Conservation (phyloP, 148 eudicot species). For the Fallopia convolvulus region DNA sequence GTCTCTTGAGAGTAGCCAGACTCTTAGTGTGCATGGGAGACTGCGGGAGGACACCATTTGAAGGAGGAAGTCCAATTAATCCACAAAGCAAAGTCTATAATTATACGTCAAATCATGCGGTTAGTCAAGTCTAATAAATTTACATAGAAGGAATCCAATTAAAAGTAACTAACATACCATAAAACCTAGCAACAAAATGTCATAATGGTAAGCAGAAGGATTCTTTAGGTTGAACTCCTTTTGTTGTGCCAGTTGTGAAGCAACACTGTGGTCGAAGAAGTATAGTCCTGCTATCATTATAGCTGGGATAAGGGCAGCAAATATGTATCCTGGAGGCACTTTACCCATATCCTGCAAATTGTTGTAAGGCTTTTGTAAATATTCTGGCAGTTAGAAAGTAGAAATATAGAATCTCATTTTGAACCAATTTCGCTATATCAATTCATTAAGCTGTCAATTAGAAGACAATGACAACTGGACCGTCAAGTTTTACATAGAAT, state of each 20-base stretch:
- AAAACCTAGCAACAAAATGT: slow-evolving; percentile 69
- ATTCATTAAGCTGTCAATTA: not conserved
- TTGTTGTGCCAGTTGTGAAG: slow-evolving; percentile 91
- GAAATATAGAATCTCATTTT: not conserved
- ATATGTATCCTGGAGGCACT: slow-evolving; percentile 54
- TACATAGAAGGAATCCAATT: not conserved
- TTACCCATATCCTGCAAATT: slow-evolving; percentile 65
- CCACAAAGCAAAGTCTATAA: slow-evolving; percentile 76
- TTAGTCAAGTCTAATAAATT: not conserved
- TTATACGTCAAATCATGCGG: not conserved
- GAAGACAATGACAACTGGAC: not conserved
- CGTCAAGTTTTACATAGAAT: not conserved
- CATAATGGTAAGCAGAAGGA: slow-evolving; percentile 82
- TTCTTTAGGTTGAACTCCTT: slow-evolving; percentile 86
- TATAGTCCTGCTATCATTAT: slow-evolving; percentile 85
- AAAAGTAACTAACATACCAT: slow-evolving; percentile 35
- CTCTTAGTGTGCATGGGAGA: slow-evolving; percentile 95
- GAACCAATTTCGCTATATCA: not conserved
- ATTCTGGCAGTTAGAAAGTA: not conserved
- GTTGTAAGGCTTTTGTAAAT: not conserved
- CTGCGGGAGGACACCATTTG: slow-evolving; percentile 91
- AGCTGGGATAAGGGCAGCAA: slow-evolving; percentile 85
- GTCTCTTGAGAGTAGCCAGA: slow-evolving; percentile 73
- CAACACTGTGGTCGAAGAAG: slow-evolving; percentile 95
- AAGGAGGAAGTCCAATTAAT: slow-evolving; percentile 84